Percentiles rank a stretch among this genome's conserved stretches.
Evolutionary conservation across 169 alveolate genomes (phyloP).

Genomic region (Plasmodium vivax): DNA sequence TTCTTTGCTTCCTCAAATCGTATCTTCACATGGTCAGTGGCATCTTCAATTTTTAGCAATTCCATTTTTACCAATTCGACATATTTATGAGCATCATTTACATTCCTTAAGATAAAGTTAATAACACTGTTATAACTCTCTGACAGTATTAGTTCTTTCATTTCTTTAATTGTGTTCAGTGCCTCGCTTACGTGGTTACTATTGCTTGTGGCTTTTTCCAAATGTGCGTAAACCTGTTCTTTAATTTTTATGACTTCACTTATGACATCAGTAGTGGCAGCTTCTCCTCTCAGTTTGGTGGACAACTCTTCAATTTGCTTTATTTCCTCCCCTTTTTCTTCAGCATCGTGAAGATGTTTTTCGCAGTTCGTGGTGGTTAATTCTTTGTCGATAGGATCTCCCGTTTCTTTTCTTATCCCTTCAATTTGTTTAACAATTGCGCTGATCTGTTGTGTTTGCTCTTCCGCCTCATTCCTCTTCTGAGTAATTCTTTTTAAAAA

Average conservation of each 20-base stretch:
- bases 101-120: conserved; percentile 4
- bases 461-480: background rate
- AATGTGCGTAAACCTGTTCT: background rate
- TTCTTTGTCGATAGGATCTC: background rate
- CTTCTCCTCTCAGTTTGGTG: background rate
- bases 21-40: background rate
- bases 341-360: background rate
- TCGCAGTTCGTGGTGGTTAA: background rate
- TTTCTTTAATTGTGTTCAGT: background rate
- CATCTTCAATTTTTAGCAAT: conserved; percentile 12
- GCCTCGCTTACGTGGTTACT: background rate
- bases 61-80: background rate
- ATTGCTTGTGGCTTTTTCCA: background rate
- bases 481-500: background rate
- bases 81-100: conserved; percentile 5
- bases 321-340: background rate
- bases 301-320: background rate
- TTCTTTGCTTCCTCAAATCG: background rate
- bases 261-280: background rate
- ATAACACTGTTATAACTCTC: conserved; percentile 2
- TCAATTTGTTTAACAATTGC: background rate
- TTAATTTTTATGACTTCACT: background rate
- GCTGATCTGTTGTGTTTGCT: background rate
- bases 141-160: conserved; percentile 6
- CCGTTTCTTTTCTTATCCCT: background rate